phyloP scores from a whole-genome alignment of 805 yeast species.

The Suhomyces vadensis region DNA sequence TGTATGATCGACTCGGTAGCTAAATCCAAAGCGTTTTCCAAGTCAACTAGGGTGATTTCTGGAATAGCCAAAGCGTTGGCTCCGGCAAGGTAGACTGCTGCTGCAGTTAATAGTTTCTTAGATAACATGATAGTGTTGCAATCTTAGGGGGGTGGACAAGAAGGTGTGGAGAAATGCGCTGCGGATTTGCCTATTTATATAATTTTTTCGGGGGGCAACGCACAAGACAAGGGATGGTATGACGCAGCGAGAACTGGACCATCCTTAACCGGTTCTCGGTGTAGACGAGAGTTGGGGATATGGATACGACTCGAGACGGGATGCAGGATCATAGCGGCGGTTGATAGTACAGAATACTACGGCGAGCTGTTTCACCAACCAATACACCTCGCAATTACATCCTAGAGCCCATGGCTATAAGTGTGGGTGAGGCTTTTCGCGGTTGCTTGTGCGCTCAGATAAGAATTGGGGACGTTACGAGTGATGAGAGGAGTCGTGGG shows the following conservation, averaged over 20 bases:
- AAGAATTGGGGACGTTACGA: too few relatives aligned
- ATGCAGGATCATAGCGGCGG: too few relatives aligned
- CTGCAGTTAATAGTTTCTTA: constrained; percentile 1
- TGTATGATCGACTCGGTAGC: not conserved
- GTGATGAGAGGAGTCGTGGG: too few relatives aligned
- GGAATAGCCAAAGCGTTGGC: constrained; percentile 13
- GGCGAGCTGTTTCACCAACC: too few relatives aligned
- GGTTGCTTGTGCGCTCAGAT: too few relatives aligned
- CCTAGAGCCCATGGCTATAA: too few relatives aligned
- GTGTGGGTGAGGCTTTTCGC: too few relatives aligned
- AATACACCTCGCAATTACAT: too few relatives aligned
- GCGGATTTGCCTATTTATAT: not conserved
- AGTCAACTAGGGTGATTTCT: constrained; percentile 8
- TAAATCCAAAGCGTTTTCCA: constrained; percentile 6
- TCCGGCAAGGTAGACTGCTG: constrained; percentile 6
- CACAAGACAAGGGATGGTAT: not conserved
- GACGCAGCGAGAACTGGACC: not conserved
- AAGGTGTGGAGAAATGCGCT: not conserved
- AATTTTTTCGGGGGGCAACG: not conserved
- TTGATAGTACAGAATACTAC: too few relatives aligned
- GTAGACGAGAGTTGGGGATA: too few relatives aligned
- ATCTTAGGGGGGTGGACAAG: not conserved
- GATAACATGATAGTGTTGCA: constrained; percentile 5
- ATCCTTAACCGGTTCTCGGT: too few relatives aligned
- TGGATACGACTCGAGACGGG: too few relatives aligned